These are phyloP conservation scores for Verticillium zaregamsianum DNA, from an alignment of 2,329 filamentous ascomycete species.

Conservation along the genomic window DNA sequence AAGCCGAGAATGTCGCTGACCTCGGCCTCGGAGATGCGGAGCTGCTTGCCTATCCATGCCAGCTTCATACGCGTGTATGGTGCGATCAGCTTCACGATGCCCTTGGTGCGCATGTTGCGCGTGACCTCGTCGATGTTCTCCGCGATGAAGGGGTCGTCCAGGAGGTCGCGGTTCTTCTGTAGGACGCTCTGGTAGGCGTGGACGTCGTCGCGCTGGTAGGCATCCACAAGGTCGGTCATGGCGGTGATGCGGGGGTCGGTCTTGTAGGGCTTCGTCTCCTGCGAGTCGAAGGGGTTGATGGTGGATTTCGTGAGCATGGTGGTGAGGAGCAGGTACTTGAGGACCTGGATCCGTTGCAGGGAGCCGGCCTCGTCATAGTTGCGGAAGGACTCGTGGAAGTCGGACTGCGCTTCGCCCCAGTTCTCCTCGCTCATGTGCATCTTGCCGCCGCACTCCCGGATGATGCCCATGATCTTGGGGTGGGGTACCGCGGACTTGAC, in stretches of 20 bases:
- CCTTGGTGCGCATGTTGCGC: conserved; percentile 96
- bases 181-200: conserved; percentile 86
- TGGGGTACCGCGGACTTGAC: conserved; percentile 97
- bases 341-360: conserved; percentile 90
- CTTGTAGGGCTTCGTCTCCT: conserved; percentile 98
- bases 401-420: conserved; percentile 94
- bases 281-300: conserved; percentile 98
- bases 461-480: conserved; percentile 98
- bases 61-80: conserved; percentile 93
- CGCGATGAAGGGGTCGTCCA: conserved; percentile 91
- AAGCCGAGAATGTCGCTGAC: conserved; percentile 95
- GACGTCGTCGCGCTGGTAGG: conserved; percentile 94
- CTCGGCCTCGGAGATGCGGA: conserved; percentile 80
- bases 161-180: conserved; percentile 80
- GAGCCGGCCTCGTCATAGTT: conserved; percentile 99
- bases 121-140: conserved; percentile 99
- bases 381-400: conserved; percentile 98
- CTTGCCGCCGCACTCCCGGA: conserved; percentile 96
- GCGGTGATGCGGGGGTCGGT: conserved; percentile 91
- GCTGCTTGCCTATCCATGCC: conserved; percentile 79
- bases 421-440: conserved; percentile 99
- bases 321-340: conserved; percentile 93
- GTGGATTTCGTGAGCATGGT: conserved; percentile 98
- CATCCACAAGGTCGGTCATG: conserved; percentile 96
- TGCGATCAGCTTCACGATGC: conserved; percentile 85